These are phyloP conservation scores for Cercophora samala DNA, from an alignment of 495 filamentous ascomycete species.

Conservation along the genomic window DNA sequence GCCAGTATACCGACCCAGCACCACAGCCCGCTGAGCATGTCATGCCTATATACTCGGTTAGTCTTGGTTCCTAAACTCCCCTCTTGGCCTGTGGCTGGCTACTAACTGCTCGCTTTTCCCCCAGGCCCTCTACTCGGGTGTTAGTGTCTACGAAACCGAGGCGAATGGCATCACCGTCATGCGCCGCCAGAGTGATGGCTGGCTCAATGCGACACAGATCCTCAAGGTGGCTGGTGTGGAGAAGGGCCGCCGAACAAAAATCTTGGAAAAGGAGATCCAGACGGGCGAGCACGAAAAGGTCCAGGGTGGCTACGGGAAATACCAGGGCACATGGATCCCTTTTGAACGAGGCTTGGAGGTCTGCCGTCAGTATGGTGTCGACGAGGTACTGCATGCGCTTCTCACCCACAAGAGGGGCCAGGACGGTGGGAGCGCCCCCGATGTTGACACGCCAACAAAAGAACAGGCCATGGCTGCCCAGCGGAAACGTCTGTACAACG, in stretches of 20 bases:
- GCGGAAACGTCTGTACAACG: slow-evolving; percentile 84
- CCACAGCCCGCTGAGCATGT: slow-evolving; percentile 53
- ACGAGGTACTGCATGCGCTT: slow-evolving; percentile 77
- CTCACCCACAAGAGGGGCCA: slow-evolving; percentile 84
- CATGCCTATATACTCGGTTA: slow-evolving; percentile 76
- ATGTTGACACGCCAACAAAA: slow-evolving; percentile 92
- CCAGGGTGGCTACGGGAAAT: slow-evolving; percentile 96
- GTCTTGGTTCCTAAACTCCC: slow-evolving; percentile 10
- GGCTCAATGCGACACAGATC: slow-evolving; percentile 96
- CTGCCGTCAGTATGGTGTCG: slow-evolving; percentile 89
- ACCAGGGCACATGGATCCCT: slow-evolving; percentile 97
- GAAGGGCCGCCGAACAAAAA: slow-evolving; percentile 95
- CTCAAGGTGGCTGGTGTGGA: slow-evolving; percentile 94
- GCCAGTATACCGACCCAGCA: slow-evolving; percentile 42
- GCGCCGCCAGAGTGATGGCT: slow-evolving; percentile 85
- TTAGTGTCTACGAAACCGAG: slow-evolving; percentile 97
- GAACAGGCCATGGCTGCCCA: slow-evolving; percentile 99
- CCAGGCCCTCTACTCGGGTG: slow-evolving; percentile 90
- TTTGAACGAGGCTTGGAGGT: slow-evolving; percentile 88
- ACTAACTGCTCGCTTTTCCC: slow-evolving; percentile 14
- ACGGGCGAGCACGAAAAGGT: slow-evolving; percentile 97
- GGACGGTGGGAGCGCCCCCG: slow-evolving; percentile 65
- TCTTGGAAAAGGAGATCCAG: slow-evolving; percentile 94
- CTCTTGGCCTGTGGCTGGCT: background rate
- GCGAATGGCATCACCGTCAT: slow-evolving; percentile 88